Evolutionary conservation across 2,329 filamentous ascomycete species (phyloP).

Genomic region (Xylariaceae sp.): DNA sequence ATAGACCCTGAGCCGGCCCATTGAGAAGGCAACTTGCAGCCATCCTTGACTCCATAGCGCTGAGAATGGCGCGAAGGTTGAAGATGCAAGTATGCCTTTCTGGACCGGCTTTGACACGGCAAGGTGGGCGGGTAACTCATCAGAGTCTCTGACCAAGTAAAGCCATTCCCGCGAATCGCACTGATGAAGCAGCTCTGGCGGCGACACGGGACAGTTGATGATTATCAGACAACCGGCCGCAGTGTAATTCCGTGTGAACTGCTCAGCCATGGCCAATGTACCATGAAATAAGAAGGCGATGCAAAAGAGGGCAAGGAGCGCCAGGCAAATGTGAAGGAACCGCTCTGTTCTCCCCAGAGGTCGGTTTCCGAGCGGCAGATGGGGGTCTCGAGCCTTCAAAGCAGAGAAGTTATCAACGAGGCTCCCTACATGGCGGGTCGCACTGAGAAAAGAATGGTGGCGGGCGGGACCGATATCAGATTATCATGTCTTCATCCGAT

Average conservation of each 20-base stretch:
- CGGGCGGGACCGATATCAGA: no score
- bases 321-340: no score
- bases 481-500: no score
- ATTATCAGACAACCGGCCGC: conserved; percentile 39
- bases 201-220: conserved; percentile 11
- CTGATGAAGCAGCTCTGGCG: conserved; percentile 12
- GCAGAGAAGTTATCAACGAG: no score
- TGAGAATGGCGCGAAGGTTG: conserved; percentile 22
- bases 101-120: conserved; percentile 24
- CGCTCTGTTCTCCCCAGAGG: no score
- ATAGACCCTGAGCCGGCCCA: conserved; percentile 50
- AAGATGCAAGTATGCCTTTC: conserved; percentile 25
- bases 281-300: background rate
- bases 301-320: background rate
- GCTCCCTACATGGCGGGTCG: no score
- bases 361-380: no score
- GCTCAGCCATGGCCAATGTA: conserved; percentile 12
- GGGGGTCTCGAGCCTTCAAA: no score
- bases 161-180: conserved; percentile 25
- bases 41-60: conserved; percentile 36
- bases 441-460: no score
- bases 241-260: conserved; percentile 32
- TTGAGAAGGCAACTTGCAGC: conserved; percentile 41
- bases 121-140: conserved; percentile 11
- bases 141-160: conserved; percentile 22